These are phyloP conservation scores for Xylaria bambusicola DNA, from an alignment of 495 filamentous ascomycete species.

Conservation along the genomic window DNA sequence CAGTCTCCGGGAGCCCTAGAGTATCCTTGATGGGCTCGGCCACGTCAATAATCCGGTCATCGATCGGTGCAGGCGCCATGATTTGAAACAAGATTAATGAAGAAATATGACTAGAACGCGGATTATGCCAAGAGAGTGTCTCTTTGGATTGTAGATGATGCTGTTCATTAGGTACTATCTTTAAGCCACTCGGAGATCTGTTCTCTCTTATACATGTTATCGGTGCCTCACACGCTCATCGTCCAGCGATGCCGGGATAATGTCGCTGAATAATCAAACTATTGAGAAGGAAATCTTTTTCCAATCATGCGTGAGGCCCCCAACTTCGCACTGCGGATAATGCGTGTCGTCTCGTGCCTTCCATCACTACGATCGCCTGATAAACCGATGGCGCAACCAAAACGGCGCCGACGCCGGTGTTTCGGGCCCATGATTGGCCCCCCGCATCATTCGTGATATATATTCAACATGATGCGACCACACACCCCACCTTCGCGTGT, in stretches of 20 bases:
- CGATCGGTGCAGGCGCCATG: slow-evolving; percentile 54
- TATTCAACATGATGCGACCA: slow-evolving; percentile 28
- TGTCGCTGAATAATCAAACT: background rate
- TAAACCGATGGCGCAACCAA: background rate
- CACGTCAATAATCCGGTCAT: slow-evolving; percentile 61
- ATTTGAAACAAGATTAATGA: background rate
- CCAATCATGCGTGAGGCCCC: background rate
- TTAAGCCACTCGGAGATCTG: background rate
- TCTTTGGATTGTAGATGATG: background rate
- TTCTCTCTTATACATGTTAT: slow-evolving; percentile 8
- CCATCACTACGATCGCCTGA: background rate
- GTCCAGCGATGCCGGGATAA: slow-evolving; percentile 7
- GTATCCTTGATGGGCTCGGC: slow-evolving; percentile 63
- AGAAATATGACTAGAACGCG: no score
- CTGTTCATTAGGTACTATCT: background rate
- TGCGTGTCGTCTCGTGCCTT: slow-evolving; percentile 9
- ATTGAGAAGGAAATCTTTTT: background rate
- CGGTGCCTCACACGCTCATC: background rate
- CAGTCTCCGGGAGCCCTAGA: slow-evolving; percentile 55
- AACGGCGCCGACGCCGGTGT: slow-evolving; percentile 3
- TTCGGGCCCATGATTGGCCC: slow-evolving; percentile 26
- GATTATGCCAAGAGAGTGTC: no score
- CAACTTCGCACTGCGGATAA: background rate
- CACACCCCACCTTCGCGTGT: slow-evolving; percentile 7
- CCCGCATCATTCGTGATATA: slow-evolving; percentile 32